These are phyloP conservation scores for Penicillium psychrosexuale DNA, from an alignment of 2,329 filamentous ascomycete genomes.

Conservation along the genomic window DNA sequence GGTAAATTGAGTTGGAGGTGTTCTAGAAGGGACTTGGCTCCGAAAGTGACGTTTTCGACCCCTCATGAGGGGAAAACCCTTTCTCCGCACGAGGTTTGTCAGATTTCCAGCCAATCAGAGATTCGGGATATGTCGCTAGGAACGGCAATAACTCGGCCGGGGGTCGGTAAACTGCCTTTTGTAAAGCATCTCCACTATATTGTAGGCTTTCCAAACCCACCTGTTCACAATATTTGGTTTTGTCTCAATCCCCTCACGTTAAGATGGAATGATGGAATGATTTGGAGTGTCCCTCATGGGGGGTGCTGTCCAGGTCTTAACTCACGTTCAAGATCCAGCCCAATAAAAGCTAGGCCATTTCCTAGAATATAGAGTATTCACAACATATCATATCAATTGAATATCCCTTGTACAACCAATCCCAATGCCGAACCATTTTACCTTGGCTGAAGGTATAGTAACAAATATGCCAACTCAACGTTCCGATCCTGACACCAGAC, in stretches of 20 bases:
- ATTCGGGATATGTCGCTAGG: background rate
- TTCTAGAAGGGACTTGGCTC: background rate
- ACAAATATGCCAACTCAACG: background rate
- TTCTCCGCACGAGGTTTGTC: background rate
- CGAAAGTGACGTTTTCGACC: background rate
- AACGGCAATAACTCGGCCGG: background rate
- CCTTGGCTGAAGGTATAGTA: slow-evolving; percentile 27
- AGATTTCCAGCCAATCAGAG: background rate
- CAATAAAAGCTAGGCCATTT: background rate
- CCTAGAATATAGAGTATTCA: background rate
- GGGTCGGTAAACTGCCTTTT: background rate
- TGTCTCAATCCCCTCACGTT: background rate
- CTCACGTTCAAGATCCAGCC: background rate
- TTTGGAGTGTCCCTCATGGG: background rate
- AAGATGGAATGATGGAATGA: background rate
- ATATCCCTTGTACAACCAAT: background rate
- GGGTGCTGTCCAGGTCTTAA: background rate
- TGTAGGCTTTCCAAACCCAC: background rate
- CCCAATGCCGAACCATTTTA: slow-evolving; percentile 22
- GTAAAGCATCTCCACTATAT: too few species aligned
- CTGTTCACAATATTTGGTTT: background rate
- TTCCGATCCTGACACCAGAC: background rate
- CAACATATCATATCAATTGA: background rate
- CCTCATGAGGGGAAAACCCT: slow-evolving; percentile 9
- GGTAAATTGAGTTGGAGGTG: background rate